Evolutionary conservation across 495 filamentous ascomycete species (phyloP).

Genomic region (Penicillium simplicissimum): DNA sequence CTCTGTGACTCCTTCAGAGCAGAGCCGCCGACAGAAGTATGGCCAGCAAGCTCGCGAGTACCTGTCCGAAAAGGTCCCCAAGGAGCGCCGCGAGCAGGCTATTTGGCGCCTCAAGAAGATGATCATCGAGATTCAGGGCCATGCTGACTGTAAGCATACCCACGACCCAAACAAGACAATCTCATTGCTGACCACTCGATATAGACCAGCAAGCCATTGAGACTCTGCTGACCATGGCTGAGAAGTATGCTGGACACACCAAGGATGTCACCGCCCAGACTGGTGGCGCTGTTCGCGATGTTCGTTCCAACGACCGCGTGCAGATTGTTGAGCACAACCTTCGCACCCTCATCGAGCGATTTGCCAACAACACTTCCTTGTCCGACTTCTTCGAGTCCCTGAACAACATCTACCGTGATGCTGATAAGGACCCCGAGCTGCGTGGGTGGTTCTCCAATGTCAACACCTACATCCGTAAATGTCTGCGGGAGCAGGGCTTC

Average conservation of each 20-base stretch:
- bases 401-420: slow-evolving; percentile 85
- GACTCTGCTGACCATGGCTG: slow-evolving; percentile 78
- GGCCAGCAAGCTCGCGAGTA: slow-evolving; percentile 65
- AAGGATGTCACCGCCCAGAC: slow-evolving; percentile 63
- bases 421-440: slow-evolving; percentile 85
- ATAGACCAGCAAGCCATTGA: slow-evolving; percentile 81
- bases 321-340: slow-evolving; percentile 75
- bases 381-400: slow-evolving; percentile 86
- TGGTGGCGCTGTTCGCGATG: slow-evolving; percentile 66
- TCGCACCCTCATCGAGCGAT: slow-evolving; percentile 86
- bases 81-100: slow-evolving; percentile 91
- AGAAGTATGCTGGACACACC: slow-evolving; percentile 79
- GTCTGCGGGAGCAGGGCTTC: slow-evolving; percentile 85
- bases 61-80: slow-evolving; percentile 77
- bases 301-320: slow-evolving; percentile 60
- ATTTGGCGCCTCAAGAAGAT: slow-evolving; percentile 97
- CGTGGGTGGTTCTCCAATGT: slow-evolving; percentile 85
- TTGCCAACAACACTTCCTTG: slow-evolving; percentile 88
- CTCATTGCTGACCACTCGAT: slow-evolving; percentile 6
- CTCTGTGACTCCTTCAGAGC: slow-evolving; percentile 21
- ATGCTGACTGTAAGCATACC: slow-evolving; percentile 70
- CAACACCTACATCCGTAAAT: slow-evolving; percentile 73
- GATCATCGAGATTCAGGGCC: slow-evolving; percentile 91
- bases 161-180: not conserved
- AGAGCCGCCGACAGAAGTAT: slow-evolving; percentile 31